phyloP scores from a whole-genome alignment of 1,284 basidiomycete species.

The Rhodofomes roseus region DNA sequence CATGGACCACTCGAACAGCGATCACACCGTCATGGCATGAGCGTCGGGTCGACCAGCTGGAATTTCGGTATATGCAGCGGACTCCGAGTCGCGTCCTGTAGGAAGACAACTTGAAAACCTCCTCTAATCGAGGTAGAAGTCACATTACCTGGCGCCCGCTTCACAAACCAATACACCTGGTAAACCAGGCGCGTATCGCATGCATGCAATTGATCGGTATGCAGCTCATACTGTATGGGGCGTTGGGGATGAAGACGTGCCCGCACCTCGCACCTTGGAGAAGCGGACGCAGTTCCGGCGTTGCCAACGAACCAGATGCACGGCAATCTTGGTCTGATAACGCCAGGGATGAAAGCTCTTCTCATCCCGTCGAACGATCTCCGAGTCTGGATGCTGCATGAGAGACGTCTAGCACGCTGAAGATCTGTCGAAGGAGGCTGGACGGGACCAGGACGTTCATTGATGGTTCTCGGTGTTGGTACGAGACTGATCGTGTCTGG shows the following conservation, averaged over 20 bases:
- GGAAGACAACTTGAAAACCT: too few relatives aligned
- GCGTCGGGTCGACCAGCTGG: not conserved
- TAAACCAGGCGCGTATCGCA: too few relatives aligned
- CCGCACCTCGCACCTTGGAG: not conserved
- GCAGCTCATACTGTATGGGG: too few relatives aligned
- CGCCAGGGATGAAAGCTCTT: not conserved
- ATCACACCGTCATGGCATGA: not conserved
- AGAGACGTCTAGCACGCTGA: not conserved
- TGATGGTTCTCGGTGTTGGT: too few relatives aligned
- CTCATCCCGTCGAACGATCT: not conserved
- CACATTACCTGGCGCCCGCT: too few relatives aligned
- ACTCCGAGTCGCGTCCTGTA: too few relatives aligned
- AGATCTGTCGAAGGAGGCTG: not conserved
- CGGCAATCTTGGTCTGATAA: not conserved
- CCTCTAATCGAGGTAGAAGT: too few relatives aligned
- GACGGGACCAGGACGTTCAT: not conserved
- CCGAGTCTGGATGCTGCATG: not conserved
- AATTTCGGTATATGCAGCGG: too few relatives aligned
- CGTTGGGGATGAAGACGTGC: not conserved
- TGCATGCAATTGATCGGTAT: too few relatives aligned
- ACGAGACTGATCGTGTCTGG: too few relatives aligned
- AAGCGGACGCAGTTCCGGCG: not conserved
- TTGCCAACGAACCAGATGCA: not conserved
- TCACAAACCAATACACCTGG: too few relatives aligned
- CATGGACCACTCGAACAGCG: not conserved